These are phyloP conservation scores for Fragilaria radians DNA, from an alignment of 108 stramenopile genomes.

Conservation along the genomic window DNA sequence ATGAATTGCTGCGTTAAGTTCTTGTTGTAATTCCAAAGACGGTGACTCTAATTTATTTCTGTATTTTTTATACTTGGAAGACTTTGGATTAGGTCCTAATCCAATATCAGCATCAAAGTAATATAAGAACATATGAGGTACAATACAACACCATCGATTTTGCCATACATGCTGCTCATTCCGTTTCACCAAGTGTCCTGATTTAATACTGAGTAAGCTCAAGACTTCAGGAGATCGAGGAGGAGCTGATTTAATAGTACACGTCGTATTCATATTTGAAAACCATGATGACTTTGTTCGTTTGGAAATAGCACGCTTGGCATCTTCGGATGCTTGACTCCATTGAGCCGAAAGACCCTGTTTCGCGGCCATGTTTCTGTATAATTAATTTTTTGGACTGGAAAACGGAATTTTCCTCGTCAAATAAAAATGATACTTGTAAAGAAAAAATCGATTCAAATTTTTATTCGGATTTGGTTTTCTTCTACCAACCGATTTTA, in stretches of 20 bases:
- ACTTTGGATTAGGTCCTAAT: slow-evolving; percentile 17
- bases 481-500: too few species aligned
- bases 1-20: slow-evolving; percentile 57
- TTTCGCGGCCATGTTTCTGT: slow-evolving; percentile 68
- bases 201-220: slow-evolving; percentile 56
- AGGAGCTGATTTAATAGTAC: slow-evolving; percentile 86
- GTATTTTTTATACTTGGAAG: slow-evolving; percentile 7
- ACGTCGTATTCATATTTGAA: slow-evolving; percentile 77
- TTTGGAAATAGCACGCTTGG: slow-evolving; percentile 68
- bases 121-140: slow-evolving; percentile 93
- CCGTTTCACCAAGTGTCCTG: slow-evolving; percentile 87
- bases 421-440: too few species aligned
- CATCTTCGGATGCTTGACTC: slow-evolving; percentile 81
- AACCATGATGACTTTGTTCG: slow-evolving; percentile 74
- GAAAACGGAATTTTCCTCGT: too few species aligned
- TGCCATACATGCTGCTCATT: slow-evolving; percentile 95
- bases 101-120: slow-evolving; percentile 87
- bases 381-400: too few species aligned
- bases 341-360: slow-evolving; percentile 83
- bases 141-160: slow-evolving; percentile 90
- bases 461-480: too few species aligned
- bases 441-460: too few species aligned
- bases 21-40: slow-evolving; percentile 48
- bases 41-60: slow-evolving; percentile 1
- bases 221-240: slow-evolving; percentile 81